These are phyloP conservation scores for Harringtonia lauricola DNA, from an alignment of 2,329 filamentous ascomycete species.

Conservation along the genomic window DNA sequence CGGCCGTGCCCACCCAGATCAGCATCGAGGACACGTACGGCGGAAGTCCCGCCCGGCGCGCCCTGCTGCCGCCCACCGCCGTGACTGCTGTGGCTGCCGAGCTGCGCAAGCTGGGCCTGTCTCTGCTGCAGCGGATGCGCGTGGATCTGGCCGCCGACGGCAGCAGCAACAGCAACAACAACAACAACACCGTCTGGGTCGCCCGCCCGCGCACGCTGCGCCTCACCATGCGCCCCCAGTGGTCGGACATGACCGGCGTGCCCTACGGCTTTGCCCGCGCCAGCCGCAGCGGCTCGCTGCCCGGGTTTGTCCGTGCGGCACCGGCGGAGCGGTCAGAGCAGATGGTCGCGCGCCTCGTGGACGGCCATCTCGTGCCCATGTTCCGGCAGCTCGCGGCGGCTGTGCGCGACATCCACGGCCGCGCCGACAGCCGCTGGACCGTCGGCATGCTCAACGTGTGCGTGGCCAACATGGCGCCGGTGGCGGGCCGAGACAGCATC, in stretches of 20 bases:
- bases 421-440: conserved; percentile 46
- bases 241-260: background rate
- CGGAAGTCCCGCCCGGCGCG: conserved; percentile 51
- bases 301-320: conserved; percentile 60
- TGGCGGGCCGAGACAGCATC: background rate
- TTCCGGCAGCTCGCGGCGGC: conserved; percentile 11
- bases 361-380: conserved; percentile 11
- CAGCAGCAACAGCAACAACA: conserved; percentile 20
- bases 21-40: conserved; percentile 90
- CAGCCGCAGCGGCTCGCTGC: conserved; percentile 57
- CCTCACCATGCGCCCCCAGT: conserved; percentile 57
- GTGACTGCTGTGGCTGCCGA: conserved; percentile 55
- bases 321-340: conserved; percentile 22
- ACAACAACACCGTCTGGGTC: conserved; percentile 45
- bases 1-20: conserved; percentile 71
- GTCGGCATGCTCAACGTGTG: conserved; percentile 78
- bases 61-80: conserved; percentile 50
- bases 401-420: background rate
- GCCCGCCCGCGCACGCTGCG: conserved; percentile 74
- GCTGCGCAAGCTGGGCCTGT: conserved; percentile 55
- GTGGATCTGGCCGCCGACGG: conserved; percentile 47
- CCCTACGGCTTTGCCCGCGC: conserved; percentile 50
- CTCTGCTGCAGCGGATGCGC: conserved; percentile 68
- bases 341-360: conserved; percentile 15
- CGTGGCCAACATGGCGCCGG: conserved; percentile 67